Evolutionary conservation across 2,329 filamentous ascomycete species (phyloP).

Genomic region (Coniochaeta ligniaria): DNA sequence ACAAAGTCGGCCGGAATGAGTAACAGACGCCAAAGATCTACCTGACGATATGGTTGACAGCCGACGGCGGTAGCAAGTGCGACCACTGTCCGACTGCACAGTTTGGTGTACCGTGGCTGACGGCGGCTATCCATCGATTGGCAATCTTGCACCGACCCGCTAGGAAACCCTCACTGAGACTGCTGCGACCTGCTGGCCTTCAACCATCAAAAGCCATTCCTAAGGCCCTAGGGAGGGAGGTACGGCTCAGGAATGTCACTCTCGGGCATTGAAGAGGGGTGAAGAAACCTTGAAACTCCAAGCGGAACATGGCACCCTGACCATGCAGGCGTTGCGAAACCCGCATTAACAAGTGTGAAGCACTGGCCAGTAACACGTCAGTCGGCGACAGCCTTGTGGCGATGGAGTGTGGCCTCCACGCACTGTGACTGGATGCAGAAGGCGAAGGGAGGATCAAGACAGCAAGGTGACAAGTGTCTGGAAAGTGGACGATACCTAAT

Average conservation of each 20-base stretch:
- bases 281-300: not conserved
- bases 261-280: not conserved
- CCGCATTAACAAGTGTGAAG: slow-evolving; percentile 14
- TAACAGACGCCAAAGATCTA: not conserved
- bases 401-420: slow-evolving; percentile 6
- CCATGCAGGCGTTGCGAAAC: slow-evolving; percentile 5
- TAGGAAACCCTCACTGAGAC: not conserved
- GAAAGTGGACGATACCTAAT: too few relatives aligned
- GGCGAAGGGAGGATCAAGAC: not conserved
- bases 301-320: slow-evolving; percentile 1
- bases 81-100: not conserved
- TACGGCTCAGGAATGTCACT: not conserved
- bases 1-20: not conserved
- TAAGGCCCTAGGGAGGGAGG: not conserved
- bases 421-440: slow-evolving; percentile 13
- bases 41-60: not conserved
- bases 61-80: not conserved
- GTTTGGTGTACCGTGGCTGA: not conserved
- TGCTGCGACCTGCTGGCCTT: not conserved
- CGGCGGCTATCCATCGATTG: not conserved
- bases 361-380: slow-evolving; percentile 11
- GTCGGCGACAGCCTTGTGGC: slow-evolving; percentile 15
- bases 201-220: not conserved
- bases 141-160: not conserved
- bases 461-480: not conserved